Evolutionary conservation across 2,329 filamentous ascomycete species (phyloP), one percentile per base, ranked within the genome.

Genomic region (Pezicula radicicola): DNA sequence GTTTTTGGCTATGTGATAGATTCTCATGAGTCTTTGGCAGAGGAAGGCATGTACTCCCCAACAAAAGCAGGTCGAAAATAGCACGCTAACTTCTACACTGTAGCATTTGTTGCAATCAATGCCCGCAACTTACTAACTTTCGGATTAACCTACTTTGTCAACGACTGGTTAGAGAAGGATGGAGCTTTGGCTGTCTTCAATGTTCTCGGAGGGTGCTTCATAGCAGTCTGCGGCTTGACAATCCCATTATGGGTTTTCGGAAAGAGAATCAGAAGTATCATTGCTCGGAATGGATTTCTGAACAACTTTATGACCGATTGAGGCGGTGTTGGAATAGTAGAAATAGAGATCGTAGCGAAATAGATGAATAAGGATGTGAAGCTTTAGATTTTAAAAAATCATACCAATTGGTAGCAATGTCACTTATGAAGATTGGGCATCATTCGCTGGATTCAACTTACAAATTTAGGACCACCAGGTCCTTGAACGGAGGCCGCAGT

Each of bases 121-220:
- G 51, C 56, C 16, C 54, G 56, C 12, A 74, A 75, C 55, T 64
- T 74, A 33, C 51, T 74, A n/a, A 70, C 73, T 49, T 74, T 72
- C 45, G 70, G 68, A 1, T 70, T 73, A 50, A 68, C 66, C 9
- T 72, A 72, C 46, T 73, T 74, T 49, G 67, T 72, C 16, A 74
- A 74, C 52, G 64, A 72, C 47, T 75, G 71, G 71, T 65, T 71
- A 4, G 63, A 61, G 9, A 58, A 47, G 6, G 60, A 57, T 12
- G 71, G 71, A 0, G 69, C 70, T 1, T 63, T 64, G 6, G 50
- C 55, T 19, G 69, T 73, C 4, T 72, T 73, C 41, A 70, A 70
- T 50, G 60, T 66, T 2, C 69, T 73, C 52, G 69, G 64, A 3
- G 69, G 65, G 4, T 51, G 44, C 7, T 59, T 60, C 27, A 52